Evolutionary conservation across 2,329 filamentous ascomycete species (phyloP).

Genomic region (Balansia obtecta): DNA sequence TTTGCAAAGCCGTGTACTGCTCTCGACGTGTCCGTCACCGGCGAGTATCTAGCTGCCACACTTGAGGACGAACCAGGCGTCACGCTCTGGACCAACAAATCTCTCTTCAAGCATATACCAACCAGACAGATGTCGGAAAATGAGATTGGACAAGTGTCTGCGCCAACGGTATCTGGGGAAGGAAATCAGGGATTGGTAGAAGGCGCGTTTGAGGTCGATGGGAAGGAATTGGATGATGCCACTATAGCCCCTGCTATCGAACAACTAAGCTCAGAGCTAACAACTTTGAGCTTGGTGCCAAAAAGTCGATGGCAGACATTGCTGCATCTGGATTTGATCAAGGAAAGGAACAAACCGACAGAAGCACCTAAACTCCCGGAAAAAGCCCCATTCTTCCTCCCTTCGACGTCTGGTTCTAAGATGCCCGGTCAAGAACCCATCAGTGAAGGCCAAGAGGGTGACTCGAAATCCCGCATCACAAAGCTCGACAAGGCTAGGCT

Average conservation of each 20-base stretch:
- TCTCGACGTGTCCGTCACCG: conserved; percentile 76
- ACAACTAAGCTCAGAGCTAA: conserved; percentile 70
- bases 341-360: conserved; percentile 86
- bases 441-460: conserved; percentile 25
- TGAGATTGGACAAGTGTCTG: conserved; percentile 51
- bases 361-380: conserved; percentile 85
- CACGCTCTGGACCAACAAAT: conserved; percentile 92
- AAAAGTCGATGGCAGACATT: conserved; percentile 90
- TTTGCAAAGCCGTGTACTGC: conserved; percentile 69
- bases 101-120: conserved; percentile 78
- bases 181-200: conserved; percentile 64
- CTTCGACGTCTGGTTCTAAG: conserved; percentile 42
- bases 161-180: conserved; percentile 72
- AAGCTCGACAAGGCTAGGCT: conserved; percentile 47
- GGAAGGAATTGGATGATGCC: conserved; percentile 39
- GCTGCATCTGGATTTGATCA: conserved; percentile 82
- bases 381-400: conserved; percentile 92
- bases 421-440: conserved; percentile 24
- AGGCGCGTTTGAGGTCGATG: conserved; percentile 53
- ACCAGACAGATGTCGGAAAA: conserved; percentile 74
- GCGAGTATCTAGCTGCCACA: conserved; percentile 88
- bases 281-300: conserved; percentile 80
- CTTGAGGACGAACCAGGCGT: conserved; percentile 74
- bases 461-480: conserved; percentile 52
- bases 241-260: conserved; percentile 49